These are phyloP conservation scores for Candida gorgasii DNA, from an alignment of 805 yeast species.

Conservation along the genomic window DNA sequence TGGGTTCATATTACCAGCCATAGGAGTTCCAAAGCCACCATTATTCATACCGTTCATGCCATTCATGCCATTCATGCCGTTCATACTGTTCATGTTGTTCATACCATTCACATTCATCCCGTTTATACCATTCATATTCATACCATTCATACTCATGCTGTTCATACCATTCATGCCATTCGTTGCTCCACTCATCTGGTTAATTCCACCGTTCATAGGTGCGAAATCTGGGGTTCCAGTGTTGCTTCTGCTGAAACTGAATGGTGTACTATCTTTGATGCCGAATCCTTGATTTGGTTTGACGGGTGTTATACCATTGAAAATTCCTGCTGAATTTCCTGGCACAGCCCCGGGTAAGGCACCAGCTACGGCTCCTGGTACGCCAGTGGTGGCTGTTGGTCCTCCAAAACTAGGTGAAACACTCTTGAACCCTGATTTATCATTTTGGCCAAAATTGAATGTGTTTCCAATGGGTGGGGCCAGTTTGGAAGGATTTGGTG, in stretches of 20 bases:
- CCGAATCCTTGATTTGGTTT: constrained; percentile 11
- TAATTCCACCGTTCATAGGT: neutral
- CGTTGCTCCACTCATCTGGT: neutral
- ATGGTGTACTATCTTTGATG: constrained; percentile 8
- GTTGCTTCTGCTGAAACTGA: constrained; percentile 11
- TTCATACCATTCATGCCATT: neutral
- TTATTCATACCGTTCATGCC: neutral
- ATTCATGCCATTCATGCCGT: neutral
- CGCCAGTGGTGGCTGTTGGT: no score
- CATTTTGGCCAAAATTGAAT: constrained; percentile 26
- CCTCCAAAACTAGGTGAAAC: constrained; percentile 11
- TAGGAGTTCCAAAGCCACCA: constrained; percentile 2
- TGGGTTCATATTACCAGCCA: neutral
- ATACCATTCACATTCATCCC: neutral
- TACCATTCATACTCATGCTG: neutral
- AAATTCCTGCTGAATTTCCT: constrained; percentile 3
- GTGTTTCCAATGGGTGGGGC: constrained; percentile 10
- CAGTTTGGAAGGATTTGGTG: constrained; percentile 5
- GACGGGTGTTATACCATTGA: constrained; percentile 17
- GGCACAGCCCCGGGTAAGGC: no score
- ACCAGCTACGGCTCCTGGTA: no score
- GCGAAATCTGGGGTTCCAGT: constrained; percentile 13
- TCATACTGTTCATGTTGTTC: neutral
- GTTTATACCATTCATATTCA: neutral
- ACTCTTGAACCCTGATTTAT: constrained; percentile 25